Conservation (phyloP, 2,329 filamentous ascomycete genomes). For the Trichoderma sp. region DNA sequence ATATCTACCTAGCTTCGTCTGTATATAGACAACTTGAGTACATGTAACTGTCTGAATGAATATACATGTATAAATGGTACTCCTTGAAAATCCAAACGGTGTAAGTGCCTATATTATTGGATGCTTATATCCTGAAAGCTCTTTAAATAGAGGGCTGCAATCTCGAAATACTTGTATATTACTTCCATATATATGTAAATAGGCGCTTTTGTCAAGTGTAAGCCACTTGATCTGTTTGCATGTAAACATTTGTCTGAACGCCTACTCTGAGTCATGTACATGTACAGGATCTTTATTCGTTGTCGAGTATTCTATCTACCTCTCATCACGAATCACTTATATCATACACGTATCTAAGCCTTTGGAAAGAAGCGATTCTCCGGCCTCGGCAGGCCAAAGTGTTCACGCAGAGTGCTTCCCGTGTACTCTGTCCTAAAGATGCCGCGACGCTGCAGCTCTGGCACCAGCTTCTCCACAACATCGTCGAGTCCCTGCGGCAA, state of each 20-base stretch:
- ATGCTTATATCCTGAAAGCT: not conserved
- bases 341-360: not conserved
- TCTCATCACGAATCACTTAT: not conserved
- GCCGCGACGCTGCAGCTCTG: slow-evolving; percentile 50
- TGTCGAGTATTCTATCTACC: not conserved
- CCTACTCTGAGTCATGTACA: not conserved
- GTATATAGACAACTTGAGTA: not conserved
- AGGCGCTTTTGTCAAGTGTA: no score
- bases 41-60: not conserved
- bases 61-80: not conserved
- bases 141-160: no score
- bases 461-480: slow-evolving; percentile 46
- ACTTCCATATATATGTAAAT: no score
- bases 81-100: not conserved
- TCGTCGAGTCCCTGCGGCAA: slow-evolving; percentile 51
- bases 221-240: no score
- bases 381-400: slow-evolving; percentile 51
- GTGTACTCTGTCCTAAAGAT: slow-evolving; percentile 52
- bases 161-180: no score
- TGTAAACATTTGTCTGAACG: no score
- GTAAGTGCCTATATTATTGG: not conserved
- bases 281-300: not conserved
- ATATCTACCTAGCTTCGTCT: not conserved
- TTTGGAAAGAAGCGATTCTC: slow-evolving; percentile 37
- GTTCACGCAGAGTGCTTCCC: slow-evolving; percentile 52